phyloP scores from a whole-genome alignment of 2,329 filamentous ascomycete genomes.

The Colletotrichum musae region DNA sequence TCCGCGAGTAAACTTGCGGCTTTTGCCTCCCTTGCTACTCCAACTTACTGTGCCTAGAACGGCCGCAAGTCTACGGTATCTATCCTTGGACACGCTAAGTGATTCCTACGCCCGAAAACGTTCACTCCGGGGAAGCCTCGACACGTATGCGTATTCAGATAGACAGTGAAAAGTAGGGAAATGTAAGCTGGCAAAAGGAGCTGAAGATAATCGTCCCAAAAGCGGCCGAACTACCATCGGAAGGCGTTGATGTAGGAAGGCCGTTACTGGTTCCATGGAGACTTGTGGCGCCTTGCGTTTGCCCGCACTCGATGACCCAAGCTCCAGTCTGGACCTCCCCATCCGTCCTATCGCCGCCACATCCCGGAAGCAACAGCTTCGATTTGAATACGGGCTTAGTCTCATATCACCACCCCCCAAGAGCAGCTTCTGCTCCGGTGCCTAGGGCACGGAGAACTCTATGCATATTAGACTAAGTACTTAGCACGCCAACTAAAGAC shows the following conservation, averaged over 20 bases:
- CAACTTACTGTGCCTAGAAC: background rate
- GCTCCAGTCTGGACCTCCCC: background rate
- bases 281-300: background rate
- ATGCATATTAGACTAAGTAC: background rate
- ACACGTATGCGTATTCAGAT: background rate
- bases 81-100: constrained; percentile 1
- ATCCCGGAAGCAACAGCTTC: constrained; percentile 25
- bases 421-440: too few relatives aligned
- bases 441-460: too few relatives aligned
- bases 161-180: too few relatives aligned
- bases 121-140: background rate
- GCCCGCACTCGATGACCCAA: background rate
- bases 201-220: constrained; percentile 29
- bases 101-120: constrained; percentile 16
- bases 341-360: constrained; percentile 11
- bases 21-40: background rate
- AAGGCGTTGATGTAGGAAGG: constrained; percentile 16
- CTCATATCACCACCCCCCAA: background rate
- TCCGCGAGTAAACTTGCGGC: background rate
- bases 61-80: background rate
- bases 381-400: constrained; percentile 3
- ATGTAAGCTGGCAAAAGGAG: background rate
- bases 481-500: constrained; percentile 11
- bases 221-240: background rate
- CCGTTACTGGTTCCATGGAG: constrained; percentile 25